Conservation (phyloP, 2,329 filamentous ascomycete genomes). For the Cordyceps tenuipes region DNA sequence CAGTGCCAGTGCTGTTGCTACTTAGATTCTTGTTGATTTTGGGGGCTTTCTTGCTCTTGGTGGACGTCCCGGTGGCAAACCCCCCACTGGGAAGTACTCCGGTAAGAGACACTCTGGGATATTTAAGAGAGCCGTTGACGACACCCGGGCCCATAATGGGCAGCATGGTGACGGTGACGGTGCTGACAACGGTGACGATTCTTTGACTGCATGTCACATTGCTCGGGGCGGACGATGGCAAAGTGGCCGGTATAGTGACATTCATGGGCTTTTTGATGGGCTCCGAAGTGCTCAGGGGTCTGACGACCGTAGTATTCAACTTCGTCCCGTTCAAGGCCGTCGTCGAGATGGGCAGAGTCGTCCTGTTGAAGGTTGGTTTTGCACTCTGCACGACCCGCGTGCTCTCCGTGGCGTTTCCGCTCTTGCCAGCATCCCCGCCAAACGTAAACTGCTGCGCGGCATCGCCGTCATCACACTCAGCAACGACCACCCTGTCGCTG, state of each 20-base stretch:
- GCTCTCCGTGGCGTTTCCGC: background rate
- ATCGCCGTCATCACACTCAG: slow-evolving; percentile 32
- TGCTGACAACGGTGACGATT: slow-evolving; percentile 5
- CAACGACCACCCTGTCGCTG: slow-evolving; percentile 34
- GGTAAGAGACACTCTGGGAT: background rate
- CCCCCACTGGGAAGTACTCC: background rate
- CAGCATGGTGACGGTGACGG: slow-evolving; percentile 5
- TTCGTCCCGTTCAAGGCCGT: too few species aligned
- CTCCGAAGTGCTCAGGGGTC: background rate
- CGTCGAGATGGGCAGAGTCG: too few species aligned
- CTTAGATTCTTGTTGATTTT: background rate
- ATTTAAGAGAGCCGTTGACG: background rate
- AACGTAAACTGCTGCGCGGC: slow-evolving; percentile 34
- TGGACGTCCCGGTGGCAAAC: background rate
- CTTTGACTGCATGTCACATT: background rate
- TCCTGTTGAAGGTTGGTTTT: too few species aligned
- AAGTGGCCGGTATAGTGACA: background rate
- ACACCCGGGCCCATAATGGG: background rate
- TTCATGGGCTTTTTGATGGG: background rate
- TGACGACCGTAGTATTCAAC: background rate
- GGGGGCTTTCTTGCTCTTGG: background rate
- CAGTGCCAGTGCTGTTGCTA: background rate
- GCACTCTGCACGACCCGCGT: background rate
- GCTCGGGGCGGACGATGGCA: background rate
- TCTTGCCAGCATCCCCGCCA: slow-evolving; percentile 13